Evolutionary conservation across 495 filamentous ascomycete genomes (phyloP).

Genomic region (Amniculicola lignicola): DNA sequence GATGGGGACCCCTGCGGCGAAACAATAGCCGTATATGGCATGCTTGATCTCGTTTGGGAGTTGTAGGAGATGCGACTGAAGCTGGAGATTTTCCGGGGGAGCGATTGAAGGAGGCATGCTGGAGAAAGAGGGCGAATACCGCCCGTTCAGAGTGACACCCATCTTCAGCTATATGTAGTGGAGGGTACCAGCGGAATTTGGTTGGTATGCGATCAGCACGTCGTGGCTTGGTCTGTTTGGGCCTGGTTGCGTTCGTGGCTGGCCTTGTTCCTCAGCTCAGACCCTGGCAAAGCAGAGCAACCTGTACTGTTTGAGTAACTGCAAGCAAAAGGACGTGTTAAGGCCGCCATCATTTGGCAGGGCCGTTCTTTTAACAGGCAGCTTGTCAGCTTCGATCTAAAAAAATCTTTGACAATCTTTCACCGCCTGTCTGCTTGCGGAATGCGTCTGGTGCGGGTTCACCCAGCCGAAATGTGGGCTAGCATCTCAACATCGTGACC

Average conservation of each 20-base stretch:
- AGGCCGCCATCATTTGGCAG: not conserved
- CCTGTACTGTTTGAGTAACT: not conserved
- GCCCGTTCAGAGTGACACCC: not conserved
- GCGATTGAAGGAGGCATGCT: constrained; percentile 3
- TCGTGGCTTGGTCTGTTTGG: constrained; percentile 12
- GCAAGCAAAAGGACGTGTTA: not conserved
- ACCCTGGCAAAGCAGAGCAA: not conserved
- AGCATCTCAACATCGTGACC: not conserved
- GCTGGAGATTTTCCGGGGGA: constrained; percentile 18
- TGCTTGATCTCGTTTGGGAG: constrained; percentile 32
- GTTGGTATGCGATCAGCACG: not conserved
- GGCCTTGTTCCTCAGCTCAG: not conserved
- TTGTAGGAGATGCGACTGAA: constrained; percentile 24
- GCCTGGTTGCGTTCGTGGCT: constrained; percentile 5
- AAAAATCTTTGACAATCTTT: no score
- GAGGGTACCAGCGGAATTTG: not conserved
- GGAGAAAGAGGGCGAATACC: not conserved
- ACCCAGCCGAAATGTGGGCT: not conserved
- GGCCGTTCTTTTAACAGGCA: not conserved
- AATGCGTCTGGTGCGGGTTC: not conserved
- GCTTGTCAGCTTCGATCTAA: no score
- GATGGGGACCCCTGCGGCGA: constrained; percentile 16
- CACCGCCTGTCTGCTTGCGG: not conserved
- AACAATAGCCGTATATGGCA: constrained; percentile 27
- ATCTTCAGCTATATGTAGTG: not conserved